Conservation (phyloP, 805 yeast species). For the Candida khao-thaluensis region DNA sequence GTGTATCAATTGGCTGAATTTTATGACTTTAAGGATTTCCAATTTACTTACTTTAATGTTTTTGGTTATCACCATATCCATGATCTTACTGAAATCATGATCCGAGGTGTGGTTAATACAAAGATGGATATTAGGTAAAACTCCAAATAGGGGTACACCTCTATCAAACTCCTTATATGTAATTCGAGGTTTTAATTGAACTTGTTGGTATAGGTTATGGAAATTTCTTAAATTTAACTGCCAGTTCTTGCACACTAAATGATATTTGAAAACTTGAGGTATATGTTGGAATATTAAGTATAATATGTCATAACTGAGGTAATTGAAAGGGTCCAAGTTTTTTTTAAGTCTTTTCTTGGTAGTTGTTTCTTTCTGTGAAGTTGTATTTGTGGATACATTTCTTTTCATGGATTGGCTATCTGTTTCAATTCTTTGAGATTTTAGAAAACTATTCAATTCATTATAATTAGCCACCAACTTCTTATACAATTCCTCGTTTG, state of each 20-base stretch:
- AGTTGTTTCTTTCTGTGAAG: neutral
- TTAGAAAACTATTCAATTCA: slow-evolving; percentile 20
- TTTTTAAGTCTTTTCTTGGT: neutral
- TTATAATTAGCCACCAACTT: slow-evolving; percentile 25
- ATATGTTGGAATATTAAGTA: slow-evolving; percentile 24
- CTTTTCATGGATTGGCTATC: no score
- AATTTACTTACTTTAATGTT: slow-evolving; percentile 21
- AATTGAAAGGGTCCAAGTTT: slow-evolving; percentile 25
- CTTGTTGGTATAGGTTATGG: slow-evolving; percentile 25
- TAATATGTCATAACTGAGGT: slow-evolving; percentile 32
- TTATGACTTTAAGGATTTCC: slow-evolving; percentile 30
- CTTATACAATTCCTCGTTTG: slow-evolving; percentile 21
- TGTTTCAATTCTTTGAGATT: slow-evolving; percentile 9
- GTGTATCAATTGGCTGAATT: slow-evolving; percentile 24
- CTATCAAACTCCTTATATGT: slow-evolving; percentile 27
- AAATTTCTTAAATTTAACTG: slow-evolving; percentile 24
- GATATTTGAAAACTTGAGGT: slow-evolving; percentile 26
- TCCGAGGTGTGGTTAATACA: slow-evolving; percentile 22
- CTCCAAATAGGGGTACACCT: slow-evolving; percentile 29
- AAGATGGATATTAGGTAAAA: slow-evolving; percentile 19
- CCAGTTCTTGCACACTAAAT: slow-evolving; percentile 36
- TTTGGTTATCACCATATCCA: slow-evolving; percentile 27
- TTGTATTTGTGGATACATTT: neutral
- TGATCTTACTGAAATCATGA: slow-evolving; percentile 27
- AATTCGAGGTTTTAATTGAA: slow-evolving; percentile 26